phyloP scores from a whole-genome alignment of 805 yeast species.

The Priceomyces castillae region DNA sequence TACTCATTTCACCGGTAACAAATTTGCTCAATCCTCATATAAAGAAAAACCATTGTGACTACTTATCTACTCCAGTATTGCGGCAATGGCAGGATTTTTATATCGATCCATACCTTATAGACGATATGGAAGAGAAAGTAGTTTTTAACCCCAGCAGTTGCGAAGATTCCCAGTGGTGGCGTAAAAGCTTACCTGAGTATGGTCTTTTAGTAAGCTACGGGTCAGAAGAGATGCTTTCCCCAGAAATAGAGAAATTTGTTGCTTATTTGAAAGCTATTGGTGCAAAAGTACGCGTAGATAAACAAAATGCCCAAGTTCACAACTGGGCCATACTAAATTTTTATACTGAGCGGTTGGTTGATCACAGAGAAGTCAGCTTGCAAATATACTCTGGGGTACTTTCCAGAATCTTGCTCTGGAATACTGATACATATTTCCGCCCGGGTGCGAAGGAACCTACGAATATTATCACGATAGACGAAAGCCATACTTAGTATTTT shows the following conservation, averaged over 20 bases:
- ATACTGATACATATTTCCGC: slow-evolving; percentile 20
- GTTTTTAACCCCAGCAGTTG: slow-evolving; percentile 29
- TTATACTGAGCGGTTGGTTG: slow-evolving; percentile 39
- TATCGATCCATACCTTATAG: background rate
- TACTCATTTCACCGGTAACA: slow-evolving; percentile 29
- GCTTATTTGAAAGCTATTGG: slow-evolving; percentile 15
- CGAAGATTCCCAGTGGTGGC: slow-evolving; percentile 35
- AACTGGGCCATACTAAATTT: slow-evolving; percentile 48
- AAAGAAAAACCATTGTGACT: slow-evolving; percentile 7
- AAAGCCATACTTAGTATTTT: slow-evolving; percentile 6
- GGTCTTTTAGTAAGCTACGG: slow-evolving; percentile 47
- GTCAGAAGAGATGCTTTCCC: slow-evolving; percentile 36
- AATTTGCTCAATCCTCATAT: slow-evolving; percentile 4
- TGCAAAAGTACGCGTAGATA: slow-evolving; percentile 32
- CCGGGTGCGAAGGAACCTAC: slow-evolving; percentile 11
- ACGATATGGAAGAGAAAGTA: background rate
- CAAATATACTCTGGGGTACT: slow-evolving; percentile 36
- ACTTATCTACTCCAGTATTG: slow-evolving; percentile 1
- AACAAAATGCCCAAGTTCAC: slow-evolving; percentile 36
- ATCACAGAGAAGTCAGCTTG: slow-evolving; percentile 43
- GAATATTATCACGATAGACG: slow-evolving; percentile 12
- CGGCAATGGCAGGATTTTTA: slow-evolving; percentile 1
- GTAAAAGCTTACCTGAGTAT: slow-evolving; percentile 34
- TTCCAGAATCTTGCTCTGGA: slow-evolving; percentile 46
- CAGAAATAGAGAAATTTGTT: slow-evolving; percentile 33